Conservation (phyloP, 352 stramenopile species). For the Achlya hypogyna region DNA sequence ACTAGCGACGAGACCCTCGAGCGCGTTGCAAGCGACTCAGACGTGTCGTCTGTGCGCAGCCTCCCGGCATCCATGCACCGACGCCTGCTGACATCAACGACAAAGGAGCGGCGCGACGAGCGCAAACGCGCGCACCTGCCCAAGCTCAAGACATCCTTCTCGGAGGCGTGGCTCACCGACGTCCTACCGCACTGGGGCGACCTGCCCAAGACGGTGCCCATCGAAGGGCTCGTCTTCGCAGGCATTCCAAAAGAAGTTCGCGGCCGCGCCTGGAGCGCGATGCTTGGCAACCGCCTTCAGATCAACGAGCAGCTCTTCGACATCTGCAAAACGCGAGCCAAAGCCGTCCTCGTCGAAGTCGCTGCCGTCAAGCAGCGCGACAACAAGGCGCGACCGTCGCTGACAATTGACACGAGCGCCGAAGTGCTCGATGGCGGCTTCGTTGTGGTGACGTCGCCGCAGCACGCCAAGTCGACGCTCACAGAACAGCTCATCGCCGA, state of each 20-base stretch:
- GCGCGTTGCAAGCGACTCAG: slow-evolving; percentile 13
- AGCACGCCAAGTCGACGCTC: slow-evolving; percentile 32
- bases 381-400: neutral
- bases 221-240: slow-evolving; percentile 69
- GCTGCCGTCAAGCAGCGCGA: slow-evolving; percentile 42
- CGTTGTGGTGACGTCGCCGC: neutral
- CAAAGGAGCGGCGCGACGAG: slow-evolving; percentile 56
- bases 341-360: slow-evolving; percentile 70
- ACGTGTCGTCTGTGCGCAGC: neutral
- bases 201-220: slow-evolving; percentile 19
- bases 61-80: neutral
- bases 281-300: slow-evolving; percentile 74
- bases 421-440: neutral
- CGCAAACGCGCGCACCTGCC: slow-evolving; percentile 46
- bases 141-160: slow-evolving; percentile 67
- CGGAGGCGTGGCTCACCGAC: slow-evolving; percentile 63
- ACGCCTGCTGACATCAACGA: slow-evolving; percentile 18
- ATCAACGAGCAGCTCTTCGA: slow-evolving; percentile 79
- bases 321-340: slow-evolving; percentile 66
- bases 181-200: slow-evolving; percentile 33
- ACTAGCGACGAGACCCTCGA: slow-evolving; percentile 14
- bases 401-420: neutral
- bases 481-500: slow-evolving; percentile 74
- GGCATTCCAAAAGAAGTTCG: slow-evolving; percentile 78
- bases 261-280: slow-evolving; percentile 66